Base-by-base conservation (phyloP, 129 eudicot species). In the carrot (Daucus carota) region DNA sequence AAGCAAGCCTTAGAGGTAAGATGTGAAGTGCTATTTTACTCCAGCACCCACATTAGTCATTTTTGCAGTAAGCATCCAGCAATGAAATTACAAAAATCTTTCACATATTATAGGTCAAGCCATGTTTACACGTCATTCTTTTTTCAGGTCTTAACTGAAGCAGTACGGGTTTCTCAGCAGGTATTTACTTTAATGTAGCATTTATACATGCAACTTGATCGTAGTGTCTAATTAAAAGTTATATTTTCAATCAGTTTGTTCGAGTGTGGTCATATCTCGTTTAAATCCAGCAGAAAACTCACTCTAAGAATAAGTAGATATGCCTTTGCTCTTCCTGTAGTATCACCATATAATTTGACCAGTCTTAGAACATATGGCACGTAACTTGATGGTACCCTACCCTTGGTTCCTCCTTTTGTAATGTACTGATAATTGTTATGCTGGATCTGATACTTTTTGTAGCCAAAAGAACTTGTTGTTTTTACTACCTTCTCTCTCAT, bases 81-180 rank as follows among this genome's bases (percentile, higher is more conserved):
- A 41, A 42, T 20, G 40, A 74, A 45, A 47, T 72, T 8, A 31
- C n/a, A 20, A 44, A 31, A n/a, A 43, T 65, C 68, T 52, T 69
- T 54, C 67, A 65, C 68, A 70, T 74, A 24, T 69, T 33, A 24
- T 80, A 41, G 44, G 71, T 48, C 46, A 44, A 15, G 57, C 74
- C 78, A 40, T 73, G 8, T 74, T 41, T 63, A 74, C 74, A 71
- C 38, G 62, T 83, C 41, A 29, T 80, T 87, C 81, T 78, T 20
- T 70, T 41, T 79, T 84, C 90, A 93, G 98, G 97, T 91, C 66
- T 86, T 95, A 67, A 88, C 90, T 47, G 99, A 95, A 88, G 99
- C 97, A 71, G 94, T 95, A 45, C 85, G 88, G 77, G 96, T 88
- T 77, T 95, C 96, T 42, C 99, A 91, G 78, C 87, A 91, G 98